phyloP scores from a whole-genome alignment of 495 filamentous ascomycete genomes.

The Tuber umbilicatum region DNA sequence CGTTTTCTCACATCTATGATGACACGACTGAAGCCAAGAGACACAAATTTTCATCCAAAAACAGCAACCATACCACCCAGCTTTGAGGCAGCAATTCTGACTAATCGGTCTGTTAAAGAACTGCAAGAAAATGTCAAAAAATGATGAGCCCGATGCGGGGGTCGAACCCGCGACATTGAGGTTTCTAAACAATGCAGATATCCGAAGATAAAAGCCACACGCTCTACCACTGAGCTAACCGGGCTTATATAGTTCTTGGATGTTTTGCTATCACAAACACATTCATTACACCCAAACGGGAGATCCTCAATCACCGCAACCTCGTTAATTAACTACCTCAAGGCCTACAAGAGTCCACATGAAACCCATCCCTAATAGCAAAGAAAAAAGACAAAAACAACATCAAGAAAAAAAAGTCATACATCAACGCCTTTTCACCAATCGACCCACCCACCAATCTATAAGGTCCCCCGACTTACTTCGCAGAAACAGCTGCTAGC shows the following conservation, averaged over 20 bases:
- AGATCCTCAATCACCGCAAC: background rate
- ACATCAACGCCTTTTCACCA: background rate
- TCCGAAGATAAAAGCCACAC: conserved; percentile 5
- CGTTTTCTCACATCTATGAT: background rate
- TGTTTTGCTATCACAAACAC: background rate
- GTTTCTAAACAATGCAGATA: conserved; percentile 10
- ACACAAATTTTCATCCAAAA: background rate
- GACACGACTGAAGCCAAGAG: background rate
- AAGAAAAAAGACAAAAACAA: conserved; percentile 9
- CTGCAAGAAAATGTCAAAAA: background rate
- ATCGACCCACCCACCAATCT: conserved; percentile 13
- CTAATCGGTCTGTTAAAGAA: background rate
- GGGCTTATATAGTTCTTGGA: background rate
- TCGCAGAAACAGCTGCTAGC: conserved; percentile 67
- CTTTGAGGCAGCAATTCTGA: background rate
- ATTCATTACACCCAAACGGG: background rate
- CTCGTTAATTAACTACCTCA: background rate
- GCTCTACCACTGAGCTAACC: conserved; percentile 6
- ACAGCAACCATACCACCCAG: background rate
- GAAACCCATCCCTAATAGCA: background rate
- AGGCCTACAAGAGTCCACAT: background rate
- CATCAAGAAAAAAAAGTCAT: conserved; percentile 19
- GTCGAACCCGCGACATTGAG: conserved; percentile 40
- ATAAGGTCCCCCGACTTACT: background rate
- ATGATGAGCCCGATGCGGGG: conserved; percentile 33